phyloP scores from a whole-genome alignment of 2,329 filamentous ascomycete species.

The Penicillium sp. region DNA sequence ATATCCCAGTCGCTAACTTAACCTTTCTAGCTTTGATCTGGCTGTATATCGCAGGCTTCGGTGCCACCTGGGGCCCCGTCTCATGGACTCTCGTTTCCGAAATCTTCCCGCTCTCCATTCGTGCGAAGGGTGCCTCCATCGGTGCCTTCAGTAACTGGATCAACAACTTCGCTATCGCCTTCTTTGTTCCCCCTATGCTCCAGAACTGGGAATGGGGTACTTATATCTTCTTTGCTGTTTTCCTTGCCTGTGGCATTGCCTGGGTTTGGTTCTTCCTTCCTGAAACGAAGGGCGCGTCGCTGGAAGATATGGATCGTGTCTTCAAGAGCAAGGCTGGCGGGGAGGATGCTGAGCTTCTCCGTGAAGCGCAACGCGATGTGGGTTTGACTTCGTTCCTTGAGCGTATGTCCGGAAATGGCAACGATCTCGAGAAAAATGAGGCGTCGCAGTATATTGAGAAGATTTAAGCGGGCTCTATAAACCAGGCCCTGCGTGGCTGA shows the following conservation, averaged over 20 bases:
- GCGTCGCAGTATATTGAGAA: slow-evolving; percentile 20
- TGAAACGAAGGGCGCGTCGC: slow-evolving; percentile 55
- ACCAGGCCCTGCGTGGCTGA: not conserved
- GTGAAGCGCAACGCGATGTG: slow-evolving; percentile 25
- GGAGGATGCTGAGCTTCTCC: slow-evolving; percentile 24
- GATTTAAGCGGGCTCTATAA: slow-evolving; percentile 4
- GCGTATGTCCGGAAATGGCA: slow-evolving; percentile 12
- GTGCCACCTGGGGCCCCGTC: slow-evolving; percentile 29
- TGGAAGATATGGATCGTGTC: slow-evolving; percentile 53
- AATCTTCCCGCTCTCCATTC: slow-evolving; percentile 30
- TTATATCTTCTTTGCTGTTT: slow-evolving; percentile 31
- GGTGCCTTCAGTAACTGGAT: slow-evolving; percentile 32
- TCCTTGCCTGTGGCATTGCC: slow-evolving; percentile 22
- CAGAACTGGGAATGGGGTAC: slow-evolving; percentile 27
- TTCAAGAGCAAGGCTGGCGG: slow-evolving; percentile 30
- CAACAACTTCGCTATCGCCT: slow-evolving; percentile 31
- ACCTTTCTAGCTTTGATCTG: slow-evolving; percentile 23
- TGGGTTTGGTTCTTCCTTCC: slow-evolving; percentile 46
- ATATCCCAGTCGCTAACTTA: not conserved
- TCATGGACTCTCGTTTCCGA: slow-evolving; percentile 30
- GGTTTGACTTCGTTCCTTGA: slow-evolving; percentile 24
- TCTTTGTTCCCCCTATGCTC: slow-evolving; percentile 29
- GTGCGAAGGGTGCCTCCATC: slow-evolving; percentile 29
- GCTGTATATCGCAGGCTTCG: slow-evolving; percentile 27
- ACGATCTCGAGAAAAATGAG: slow-evolving; percentile 19